These are phyloP conservation scores for Yamadazyma phyllophila DNA, from an alignment of 805 yeast genomes.

Conservation along the genomic window DNA sequence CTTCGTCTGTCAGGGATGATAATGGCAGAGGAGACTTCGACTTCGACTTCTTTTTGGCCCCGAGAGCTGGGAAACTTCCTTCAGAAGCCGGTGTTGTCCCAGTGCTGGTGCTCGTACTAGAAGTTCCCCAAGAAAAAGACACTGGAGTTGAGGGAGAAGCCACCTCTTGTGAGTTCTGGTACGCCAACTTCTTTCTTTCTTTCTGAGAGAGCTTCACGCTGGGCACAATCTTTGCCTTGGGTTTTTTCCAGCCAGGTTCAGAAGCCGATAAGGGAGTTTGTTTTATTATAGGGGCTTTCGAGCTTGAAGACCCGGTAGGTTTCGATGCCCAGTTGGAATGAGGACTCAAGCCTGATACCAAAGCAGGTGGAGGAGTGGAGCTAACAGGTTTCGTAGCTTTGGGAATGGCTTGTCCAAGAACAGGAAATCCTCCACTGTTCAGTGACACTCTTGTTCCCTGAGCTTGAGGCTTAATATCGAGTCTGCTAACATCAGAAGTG, in stretches of 20 bases:
- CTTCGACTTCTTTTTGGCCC: not conserved
- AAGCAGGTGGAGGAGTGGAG: not conserved
- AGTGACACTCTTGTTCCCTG: not conserved
- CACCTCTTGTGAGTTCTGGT: not conserved
- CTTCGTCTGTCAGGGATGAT: not conserved
- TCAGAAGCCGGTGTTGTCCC: not conserved
- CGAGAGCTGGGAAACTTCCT: constrained; percentile 3
- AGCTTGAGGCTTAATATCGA: not conserved
- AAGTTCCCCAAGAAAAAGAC: constrained; percentile 1
- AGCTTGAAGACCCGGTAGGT: constrained; percentile 13
- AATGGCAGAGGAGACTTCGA: constrained; percentile 3
- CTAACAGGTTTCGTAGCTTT: not conserved
- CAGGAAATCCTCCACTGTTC: not conserved
- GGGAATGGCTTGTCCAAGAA: not conserved
- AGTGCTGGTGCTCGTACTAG: not conserved
- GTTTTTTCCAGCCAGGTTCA: constrained; percentile 7
- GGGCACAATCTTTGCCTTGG: constrained; percentile 33
- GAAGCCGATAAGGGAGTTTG: not conserved
- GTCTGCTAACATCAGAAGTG: not conserved
- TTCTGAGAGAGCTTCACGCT: constrained; percentile 54
- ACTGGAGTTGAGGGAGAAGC: not conserved
- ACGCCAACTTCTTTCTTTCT: constrained; percentile 48
- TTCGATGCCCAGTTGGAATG: constrained; percentile 27
- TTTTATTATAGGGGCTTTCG: constrained; percentile 2
- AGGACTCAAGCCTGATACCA: constrained; percentile 21